Base-by-base conservation (phyloP, 192 early-diverging fungal genomes). In the Backusella westeae region DNA sequence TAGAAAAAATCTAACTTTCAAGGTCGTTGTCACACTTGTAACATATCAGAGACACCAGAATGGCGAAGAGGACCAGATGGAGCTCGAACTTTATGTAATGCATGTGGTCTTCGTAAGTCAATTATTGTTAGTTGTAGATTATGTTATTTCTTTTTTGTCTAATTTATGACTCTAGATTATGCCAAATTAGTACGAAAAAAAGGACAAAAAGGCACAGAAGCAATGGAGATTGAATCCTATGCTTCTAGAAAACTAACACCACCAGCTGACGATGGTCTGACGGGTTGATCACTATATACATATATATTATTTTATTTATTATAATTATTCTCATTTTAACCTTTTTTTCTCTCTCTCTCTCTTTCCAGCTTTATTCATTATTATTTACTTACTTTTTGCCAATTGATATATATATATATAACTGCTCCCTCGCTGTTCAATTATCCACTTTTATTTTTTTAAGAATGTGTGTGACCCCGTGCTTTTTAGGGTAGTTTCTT, bases 11-110 rank as follows among this genome's bases (percentile, higher is more conserved):
- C 91, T 6, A 87, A 90, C 7, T 87, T 88, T 53, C 90, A 91
- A 56, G 90, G 90, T 42, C 80, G 91, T 15, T 93, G 93, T 75
- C 90, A 90, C 56, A 90, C 91, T 9, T 98, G 97, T 77, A 89
- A 93, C 70, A 93, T 92, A 65, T 94, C 91, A 49, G 78, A 79
- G 34, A 75, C 78, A 34, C 74, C 78, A 21, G 78, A 79, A 46
- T 79, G 84, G 85, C 77, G 89, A 35, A 84, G 84, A 53, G 89
- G 89, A 0, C 89, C 89, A 4, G 85, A 87, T 67, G 89, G 89
- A 7, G 83, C 89, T 36, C 89, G 89, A 79, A 87, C 86, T 41
- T 68, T 78, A 8, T 78, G 77, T 49, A 78, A 78, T 69, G 77
- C 77, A n/a, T 78, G 77, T 59, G 77, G 77, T 0, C 69, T 78